Conservation (phyloP, 371 early-diverging fungal species). For the Rhizomucor miehei region DNA sequence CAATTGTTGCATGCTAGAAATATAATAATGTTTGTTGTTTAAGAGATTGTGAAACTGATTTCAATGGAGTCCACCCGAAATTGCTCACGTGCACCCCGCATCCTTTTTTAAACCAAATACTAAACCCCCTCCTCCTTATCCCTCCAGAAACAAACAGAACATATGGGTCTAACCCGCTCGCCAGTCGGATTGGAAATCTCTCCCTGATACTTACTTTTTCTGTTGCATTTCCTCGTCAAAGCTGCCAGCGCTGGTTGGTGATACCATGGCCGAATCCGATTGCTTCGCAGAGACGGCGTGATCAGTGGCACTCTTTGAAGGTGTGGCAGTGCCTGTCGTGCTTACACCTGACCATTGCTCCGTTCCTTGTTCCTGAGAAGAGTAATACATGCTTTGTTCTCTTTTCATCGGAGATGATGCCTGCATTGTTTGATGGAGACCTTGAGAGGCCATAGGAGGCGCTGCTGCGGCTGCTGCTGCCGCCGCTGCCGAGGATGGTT, state of each 20-base stretch:
- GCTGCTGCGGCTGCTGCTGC: constrained; percentile 6
- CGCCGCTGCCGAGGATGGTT: constrained; percentile 6
- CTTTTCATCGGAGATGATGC: background rate
- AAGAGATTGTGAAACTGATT: background rate
- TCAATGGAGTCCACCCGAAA: background rate
- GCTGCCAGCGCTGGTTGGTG: constrained; percentile 23
- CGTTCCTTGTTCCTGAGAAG: constrained; percentile 5
- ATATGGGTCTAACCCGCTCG: too few relatives aligned
- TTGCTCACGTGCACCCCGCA: background rate
- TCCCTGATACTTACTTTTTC: constrained; percentile 28
- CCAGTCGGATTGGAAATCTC: too few relatives aligned
- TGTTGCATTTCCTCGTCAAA: constrained; percentile 37
- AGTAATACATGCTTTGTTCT: constrained; percentile 9
- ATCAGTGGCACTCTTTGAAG: constrained; percentile 1
- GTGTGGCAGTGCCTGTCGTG: background rate
- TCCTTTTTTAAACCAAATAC: background rate
- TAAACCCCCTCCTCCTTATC: background rate
- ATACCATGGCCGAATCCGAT: constrained; percentile 14
- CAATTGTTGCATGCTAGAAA: constrained; percentile 35
- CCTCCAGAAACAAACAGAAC: too few relatives aligned
- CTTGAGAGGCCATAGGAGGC: background rate
- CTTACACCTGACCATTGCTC: constrained; percentile 3
- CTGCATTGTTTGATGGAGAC: too few relatives aligned
- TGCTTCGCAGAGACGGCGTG: background rate
- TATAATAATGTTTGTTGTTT: constrained; percentile 3